Conservation (phyloP, 2,329 filamentous ascomycete genomes). For the Alternaria panax region DNA sequence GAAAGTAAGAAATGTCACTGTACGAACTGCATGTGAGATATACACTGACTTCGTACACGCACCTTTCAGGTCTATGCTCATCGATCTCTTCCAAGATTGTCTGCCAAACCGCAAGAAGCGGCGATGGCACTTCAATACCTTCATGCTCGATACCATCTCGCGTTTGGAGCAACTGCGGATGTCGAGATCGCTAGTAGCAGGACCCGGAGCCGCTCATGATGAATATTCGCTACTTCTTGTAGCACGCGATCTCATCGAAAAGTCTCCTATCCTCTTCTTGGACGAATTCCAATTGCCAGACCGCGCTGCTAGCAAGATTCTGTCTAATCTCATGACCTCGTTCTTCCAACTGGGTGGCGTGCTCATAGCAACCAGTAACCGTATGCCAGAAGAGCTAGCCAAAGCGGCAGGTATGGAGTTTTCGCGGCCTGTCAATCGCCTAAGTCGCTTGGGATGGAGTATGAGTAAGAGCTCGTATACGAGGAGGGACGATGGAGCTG, state of each 20-base stretch:
- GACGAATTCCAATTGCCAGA: conserved; percentile 88
- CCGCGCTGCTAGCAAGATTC: conserved; percentile 76
- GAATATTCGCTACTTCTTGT: conserved; percentile 77
- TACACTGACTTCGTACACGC: no score
- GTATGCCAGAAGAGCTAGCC: conserved; percentile 81
- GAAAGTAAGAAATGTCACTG: no score
- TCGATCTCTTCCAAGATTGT: conserved; percentile 80
- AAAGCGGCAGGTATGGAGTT: conserved; percentile 78
- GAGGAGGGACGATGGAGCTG: conserved; percentile 45
- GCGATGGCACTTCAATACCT: conserved; percentile 84
- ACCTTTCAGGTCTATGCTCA: no score
- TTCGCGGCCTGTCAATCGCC: conserved; percentile 59
- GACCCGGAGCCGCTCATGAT: conserved; percentile 44
- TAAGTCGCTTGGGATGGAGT: conserved; percentile 44
- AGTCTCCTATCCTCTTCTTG: conserved; percentile 77
- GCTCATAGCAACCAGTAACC: conserved; percentile 79
- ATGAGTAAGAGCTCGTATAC: conserved; percentile 60
- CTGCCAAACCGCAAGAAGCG: conserved; percentile 76
- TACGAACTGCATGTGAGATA: no score
- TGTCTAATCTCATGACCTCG: conserved; percentile 77
- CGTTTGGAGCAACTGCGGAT: conserved; percentile 71
- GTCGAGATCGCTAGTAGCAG: conserved; percentile 33
- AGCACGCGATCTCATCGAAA: conserved; percentile 77
- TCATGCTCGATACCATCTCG: conserved; percentile 80
- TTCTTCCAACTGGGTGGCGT: conserved; percentile 87